A percentile compares a stretch with the other conserved stretches of the same genome.
Evolutionary conservation across 345 rosid genomes (phyloP).

Genomic region (Lenwebbia sp.): DNA sequence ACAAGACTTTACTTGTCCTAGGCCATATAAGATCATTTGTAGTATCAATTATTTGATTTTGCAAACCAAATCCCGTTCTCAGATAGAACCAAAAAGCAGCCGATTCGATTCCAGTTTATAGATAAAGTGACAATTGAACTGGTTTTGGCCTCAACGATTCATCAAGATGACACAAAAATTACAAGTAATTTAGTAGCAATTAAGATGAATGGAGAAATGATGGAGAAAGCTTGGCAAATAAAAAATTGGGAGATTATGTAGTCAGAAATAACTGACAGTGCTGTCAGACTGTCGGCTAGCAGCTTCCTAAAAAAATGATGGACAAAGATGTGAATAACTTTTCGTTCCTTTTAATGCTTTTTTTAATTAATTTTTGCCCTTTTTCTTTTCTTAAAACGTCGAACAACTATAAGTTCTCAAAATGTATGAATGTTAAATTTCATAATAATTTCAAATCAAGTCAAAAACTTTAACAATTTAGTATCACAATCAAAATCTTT

Average conservation of each 20-base stretch:
- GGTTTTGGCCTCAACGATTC: not conserved
- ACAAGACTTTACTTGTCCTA: not conserved
- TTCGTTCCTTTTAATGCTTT: not conserved
- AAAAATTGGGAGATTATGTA: too few species aligned
- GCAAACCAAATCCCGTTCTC: not conserved
- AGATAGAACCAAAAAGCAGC: not conserved
- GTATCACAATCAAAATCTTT: not conserved
- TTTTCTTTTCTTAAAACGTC: not conserved
- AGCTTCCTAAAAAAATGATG: not conserved
- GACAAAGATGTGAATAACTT: not conserved
- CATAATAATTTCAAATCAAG: not conserved
- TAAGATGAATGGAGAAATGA: not conserved
- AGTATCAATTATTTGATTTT: not conserved
- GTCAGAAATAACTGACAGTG: too few species aligned
- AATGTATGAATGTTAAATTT: not conserved
- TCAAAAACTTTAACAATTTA: not conserved
- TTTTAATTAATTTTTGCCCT: not conserved
- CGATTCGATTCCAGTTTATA: fast-evolving
- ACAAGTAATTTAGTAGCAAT: not conserved
- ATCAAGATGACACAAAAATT: not conserved
- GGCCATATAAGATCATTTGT: not conserved
- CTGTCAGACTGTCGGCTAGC: too few species aligned
- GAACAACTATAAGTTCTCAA: not conserved
- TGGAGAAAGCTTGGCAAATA: not conserved
- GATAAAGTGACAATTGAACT: not conserved